These are phyloP conservation scores for Nothophaeocryptopus gaeumannii DNA, from an alignment of 2,329 filamentous ascomycete species.

Conservation along the genomic window DNA sequence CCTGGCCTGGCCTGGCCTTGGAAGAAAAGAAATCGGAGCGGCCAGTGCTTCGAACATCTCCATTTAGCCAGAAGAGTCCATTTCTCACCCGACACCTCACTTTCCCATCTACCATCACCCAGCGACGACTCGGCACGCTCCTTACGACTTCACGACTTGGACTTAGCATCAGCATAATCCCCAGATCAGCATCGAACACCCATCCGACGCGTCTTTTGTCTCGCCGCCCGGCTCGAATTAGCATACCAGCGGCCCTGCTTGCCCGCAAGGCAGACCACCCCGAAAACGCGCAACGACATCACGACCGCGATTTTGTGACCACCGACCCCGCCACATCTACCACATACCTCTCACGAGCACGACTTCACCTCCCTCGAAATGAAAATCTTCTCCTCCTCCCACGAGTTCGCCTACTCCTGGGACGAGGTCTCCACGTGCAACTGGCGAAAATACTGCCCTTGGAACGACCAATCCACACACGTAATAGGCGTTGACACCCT, in stretches of 20 bases:
- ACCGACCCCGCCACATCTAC: neutral
- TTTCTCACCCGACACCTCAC: neutral
- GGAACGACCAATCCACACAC: slow-evolving; percentile 96
- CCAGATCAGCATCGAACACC: neutral
- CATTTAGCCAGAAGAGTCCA: neutral
- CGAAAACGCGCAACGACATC: neutral
- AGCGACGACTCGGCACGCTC: slow-evolving; percentile 2
- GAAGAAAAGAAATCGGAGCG: slow-evolving; percentile 6
- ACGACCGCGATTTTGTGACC: neutral
- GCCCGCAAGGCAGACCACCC: neutral
- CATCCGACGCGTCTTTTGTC: slow-evolving; percentile 3
- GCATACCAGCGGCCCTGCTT: neutral
- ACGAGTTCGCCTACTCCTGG: slow-evolving; percentile 97
- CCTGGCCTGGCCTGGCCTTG: neutral
- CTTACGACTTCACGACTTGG: neutral
- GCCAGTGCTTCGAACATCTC: slow-evolving; percentile 1
- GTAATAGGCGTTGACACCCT: slow-evolving; percentile 94
- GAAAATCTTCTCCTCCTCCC: slow-evolving; percentile 91
- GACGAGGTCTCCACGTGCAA: slow-evolving; percentile 96
- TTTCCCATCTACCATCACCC: neutral
- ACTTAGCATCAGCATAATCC: neutral
- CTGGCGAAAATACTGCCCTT: slow-evolving; percentile 98
- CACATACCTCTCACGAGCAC: slow-evolving; percentile 1
- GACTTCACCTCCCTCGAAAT: slow-evolving; percentile 52
- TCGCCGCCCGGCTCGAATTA: neutral